Percentiles rank a stretch among this genome's conserved stretches.
Evolutionary conservation across 331 rosid genomes (phyloP).

Genomic region (Quercus tomentella): DNA sequence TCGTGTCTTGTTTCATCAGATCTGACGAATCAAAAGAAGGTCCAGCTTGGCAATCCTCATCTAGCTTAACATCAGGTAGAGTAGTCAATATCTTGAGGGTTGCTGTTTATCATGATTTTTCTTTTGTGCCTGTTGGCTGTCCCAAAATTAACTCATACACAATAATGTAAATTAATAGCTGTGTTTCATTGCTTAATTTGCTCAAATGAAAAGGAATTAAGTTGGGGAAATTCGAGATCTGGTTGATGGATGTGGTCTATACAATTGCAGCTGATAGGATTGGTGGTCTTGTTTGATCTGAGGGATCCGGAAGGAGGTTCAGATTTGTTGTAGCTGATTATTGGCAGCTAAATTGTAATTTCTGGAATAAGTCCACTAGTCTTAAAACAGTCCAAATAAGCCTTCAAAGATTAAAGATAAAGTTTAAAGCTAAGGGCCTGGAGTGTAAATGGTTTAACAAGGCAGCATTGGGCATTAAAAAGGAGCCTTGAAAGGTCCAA

Average conservation of each 20-base stretch:
- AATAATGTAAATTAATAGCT: not conserved
- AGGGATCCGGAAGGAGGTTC: not conserved
- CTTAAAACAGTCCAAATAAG: too few relatives aligned
- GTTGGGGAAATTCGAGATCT: not conserved
- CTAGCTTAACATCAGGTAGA: conserved; percentile 59
- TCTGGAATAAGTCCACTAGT: too few relatives aligned
- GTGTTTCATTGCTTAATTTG: not conserved
- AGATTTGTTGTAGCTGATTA: not conserved
- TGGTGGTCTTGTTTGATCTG: not conserved
- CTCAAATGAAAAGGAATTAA: not conserved
- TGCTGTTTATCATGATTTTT: conserved; percentile 12
- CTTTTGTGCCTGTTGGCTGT: not conserved
- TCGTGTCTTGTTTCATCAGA: conserved; percentile 36
- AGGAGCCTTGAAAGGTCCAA: too few relatives aligned
- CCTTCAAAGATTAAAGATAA: too few relatives aligned
- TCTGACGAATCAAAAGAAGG: conserved; percentile 51
- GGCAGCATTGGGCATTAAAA: too few relatives aligned
- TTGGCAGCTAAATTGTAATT: too few relatives aligned
- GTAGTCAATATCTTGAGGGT: conserved; percentile 10
- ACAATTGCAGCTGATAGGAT: not conserved
- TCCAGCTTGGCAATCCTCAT: conserved; percentile 31
- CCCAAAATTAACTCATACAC: not conserved
- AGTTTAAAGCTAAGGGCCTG: too few relatives aligned
- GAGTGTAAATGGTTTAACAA: too few relatives aligned
- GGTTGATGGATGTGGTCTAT: not conserved